phyloP scores from a whole-genome alignment of 306 rosid genomes.

The Acacia melanoxylon region DNA sequence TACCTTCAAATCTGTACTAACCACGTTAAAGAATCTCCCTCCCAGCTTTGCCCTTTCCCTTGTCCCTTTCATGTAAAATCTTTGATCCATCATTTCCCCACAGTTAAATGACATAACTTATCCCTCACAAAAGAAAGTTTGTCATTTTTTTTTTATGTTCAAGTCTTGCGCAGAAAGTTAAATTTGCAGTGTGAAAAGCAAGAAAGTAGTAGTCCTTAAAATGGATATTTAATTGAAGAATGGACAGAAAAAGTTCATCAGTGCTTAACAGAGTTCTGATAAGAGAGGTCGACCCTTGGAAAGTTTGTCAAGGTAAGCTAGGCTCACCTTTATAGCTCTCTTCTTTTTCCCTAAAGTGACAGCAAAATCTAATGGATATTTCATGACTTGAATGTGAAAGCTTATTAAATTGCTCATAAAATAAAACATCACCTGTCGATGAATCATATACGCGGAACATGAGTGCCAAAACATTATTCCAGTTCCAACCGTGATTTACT shows the following conservation, averaged over 20 bases:
- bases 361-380: slow-evolving; percentile 49
- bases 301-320: slow-evolving; percentile 37
- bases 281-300: slow-evolving; percentile 30
- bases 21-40: slow-evolving; percentile 25
- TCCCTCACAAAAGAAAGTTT: not conserved
- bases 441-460: not conserved
- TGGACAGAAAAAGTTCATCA: slow-evolving; percentile 4
- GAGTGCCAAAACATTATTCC: slow-evolving; percentile 10
- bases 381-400: slow-evolving; percentile 43
- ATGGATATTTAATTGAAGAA: slow-evolving; percentile 12
- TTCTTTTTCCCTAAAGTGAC: slow-evolving; percentile 43
- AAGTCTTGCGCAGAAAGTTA: not conserved
- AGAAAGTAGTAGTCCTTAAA: not conserved
- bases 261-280: slow-evolving; percentile 8
- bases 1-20: slow-evolving; percentile 10
- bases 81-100: no score
- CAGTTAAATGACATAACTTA: not conserved
- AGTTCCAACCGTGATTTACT: slow-evolving; percentile 23
- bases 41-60: not conserved
- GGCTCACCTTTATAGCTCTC: slow-evolving; percentile 41
- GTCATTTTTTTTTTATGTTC: not conserved
- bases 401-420: slow-evolving; percentile 31
- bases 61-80: not conserved
- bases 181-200: not conserved
- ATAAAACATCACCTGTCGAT: slow-evolving; percentile 17